Conservation (phyloP, 768 basidiomycete genomes). For the Xerocomus brunneocitrinus region DNA sequence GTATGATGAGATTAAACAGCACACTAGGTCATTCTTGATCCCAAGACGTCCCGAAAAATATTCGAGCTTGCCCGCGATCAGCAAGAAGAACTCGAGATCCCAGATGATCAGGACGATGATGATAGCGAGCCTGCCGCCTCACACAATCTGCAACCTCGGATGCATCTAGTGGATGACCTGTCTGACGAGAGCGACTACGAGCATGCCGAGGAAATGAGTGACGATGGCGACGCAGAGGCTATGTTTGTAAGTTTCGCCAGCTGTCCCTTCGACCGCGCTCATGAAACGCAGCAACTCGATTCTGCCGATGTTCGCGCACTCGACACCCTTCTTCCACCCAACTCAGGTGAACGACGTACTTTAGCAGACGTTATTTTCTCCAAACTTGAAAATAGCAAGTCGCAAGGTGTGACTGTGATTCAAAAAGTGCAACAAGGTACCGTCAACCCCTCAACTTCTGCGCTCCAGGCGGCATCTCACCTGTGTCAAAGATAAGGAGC, state of each 20-base stretch:
- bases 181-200: slow-evolving; percentile 56
- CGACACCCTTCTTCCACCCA: slow-evolving; percentile 74
- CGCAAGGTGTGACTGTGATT: slow-evolving; percentile 49
- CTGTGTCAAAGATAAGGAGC: slow-evolving; percentile 39
- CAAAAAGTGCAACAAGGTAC: slow-evolving; percentile 59
- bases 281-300: slow-evolving; percentile 70
- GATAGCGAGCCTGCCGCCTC: slow-evolving; percentile 29
- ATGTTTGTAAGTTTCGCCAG: slow-evolving; percentile 46
- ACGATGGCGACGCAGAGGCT: slow-evolving; percentile 46
- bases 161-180: slow-evolving; percentile 40
- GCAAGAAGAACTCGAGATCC: slow-evolving; percentile 79
- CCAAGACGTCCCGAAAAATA: slow-evolving; percentile 80
- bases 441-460: background rate
- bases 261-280: slow-evolving; percentile 3
- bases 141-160: slow-evolving; percentile 22
- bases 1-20: slow-evolving; percentile 1
- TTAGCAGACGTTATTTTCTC: slow-evolving; percentile 96
- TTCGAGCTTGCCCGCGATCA: slow-evolving; percentile 91
- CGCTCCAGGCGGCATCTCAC: slow-evolving; percentile 1
- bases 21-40: slow-evolving; percentile 63
- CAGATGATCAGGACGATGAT: slow-evolving; percentile 51
- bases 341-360: slow-evolving; percentile 73
- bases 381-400: slow-evolving; percentile 72
- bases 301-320: slow-evolving; percentile 82
- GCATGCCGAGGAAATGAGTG: slow-evolving; percentile 12